Percentiles rank a stretch among this genome's conserved stretches.
Conservation (phyloP, 306 rosid species). For the peach (Prunus persica) region DNA sequence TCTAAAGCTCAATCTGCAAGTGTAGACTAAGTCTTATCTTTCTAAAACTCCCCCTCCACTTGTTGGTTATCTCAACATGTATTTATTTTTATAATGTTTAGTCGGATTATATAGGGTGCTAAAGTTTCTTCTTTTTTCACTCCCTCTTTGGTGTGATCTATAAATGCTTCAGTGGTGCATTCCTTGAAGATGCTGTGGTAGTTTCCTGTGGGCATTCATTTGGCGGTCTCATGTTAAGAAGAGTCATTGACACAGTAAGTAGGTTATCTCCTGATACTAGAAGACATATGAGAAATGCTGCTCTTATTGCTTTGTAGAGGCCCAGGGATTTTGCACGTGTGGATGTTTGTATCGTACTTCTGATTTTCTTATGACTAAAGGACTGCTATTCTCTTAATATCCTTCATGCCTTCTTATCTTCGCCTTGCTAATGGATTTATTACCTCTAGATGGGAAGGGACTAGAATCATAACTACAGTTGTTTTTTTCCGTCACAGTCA, state of each 20-base stretch:
- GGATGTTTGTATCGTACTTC: not conserved
- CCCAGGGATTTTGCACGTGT: not conserved
- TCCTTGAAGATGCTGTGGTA: conserved; percentile 92
- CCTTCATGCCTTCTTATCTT: conserved; percentile 16
- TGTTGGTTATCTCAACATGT: not conserved
- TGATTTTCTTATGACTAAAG: not conserved
- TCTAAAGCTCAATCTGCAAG: not conserved
- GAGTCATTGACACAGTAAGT: conserved; percentile 89
- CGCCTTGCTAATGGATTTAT: conserved; percentile 31
- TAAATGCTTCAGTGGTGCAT: conserved; percentile 60
- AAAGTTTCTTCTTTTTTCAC: conserved; percentile 15
- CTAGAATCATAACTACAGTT: conserved; percentile 45
- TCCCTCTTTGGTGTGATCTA: conserved; percentile 9
- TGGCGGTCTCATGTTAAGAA: conserved; percentile 92
- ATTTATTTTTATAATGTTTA: conserved; percentile 1
- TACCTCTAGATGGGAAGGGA: conserved; percentile 33
- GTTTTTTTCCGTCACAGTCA: conserved; percentile 67
- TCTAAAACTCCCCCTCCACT: not conserved
- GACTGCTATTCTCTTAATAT: not conserved
- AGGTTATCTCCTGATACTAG: conserved; percentile 24
- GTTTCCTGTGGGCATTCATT: conserved; percentile 99
- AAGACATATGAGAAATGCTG: not conserved
- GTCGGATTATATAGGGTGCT: conserved; percentile 17
- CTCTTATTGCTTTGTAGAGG: not conserved
- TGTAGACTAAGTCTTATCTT: not conserved